Conservation (phyloP, 805 yeast species). For the Candida silvatica region DNA sequence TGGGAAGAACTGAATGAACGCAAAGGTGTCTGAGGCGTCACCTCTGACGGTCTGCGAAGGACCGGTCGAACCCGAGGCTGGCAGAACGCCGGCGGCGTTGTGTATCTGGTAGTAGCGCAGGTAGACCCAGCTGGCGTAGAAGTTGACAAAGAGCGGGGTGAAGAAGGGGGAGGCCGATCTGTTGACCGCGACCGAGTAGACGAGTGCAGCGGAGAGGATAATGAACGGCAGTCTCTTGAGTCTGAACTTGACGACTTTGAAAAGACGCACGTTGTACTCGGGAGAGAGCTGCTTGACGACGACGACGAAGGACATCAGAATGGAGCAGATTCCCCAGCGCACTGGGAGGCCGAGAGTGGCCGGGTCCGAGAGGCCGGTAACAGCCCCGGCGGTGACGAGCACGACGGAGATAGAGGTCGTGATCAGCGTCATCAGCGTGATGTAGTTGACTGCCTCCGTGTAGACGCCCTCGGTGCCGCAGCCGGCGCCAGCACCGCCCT, state of each 20-base stretch:
- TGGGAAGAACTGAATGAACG: conserved; percentile 80
- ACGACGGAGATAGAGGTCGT: conserved; percentile 49
- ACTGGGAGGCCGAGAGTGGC: conserved; percentile 34
- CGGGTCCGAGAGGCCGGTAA: conserved; percentile 27
- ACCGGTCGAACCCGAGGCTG: conserved; percentile 25
- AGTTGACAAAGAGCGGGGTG: conserved; percentile 44
- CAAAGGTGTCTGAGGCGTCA: conserved; percentile 87
- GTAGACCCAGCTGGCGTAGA: conserved; percentile 66
- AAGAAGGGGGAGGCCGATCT: conserved; percentile 39
- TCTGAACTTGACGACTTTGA: conserved; percentile 22
- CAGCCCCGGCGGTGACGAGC: conserved; percentile 16
- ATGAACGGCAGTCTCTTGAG: conserved; percentile 13
- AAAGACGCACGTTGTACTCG: conserved; percentile 42
- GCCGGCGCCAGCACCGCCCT: conserved; percentile 8
- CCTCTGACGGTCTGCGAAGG: conserved; percentile 42
- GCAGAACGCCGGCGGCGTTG: conserved; percentile 21
- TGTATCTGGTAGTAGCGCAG: conserved; percentile 67
- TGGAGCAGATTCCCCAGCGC: conserved; percentile 40
- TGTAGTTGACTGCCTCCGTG: conserved; percentile 39
- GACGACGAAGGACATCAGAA: conserved; percentile 45
- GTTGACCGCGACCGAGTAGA: conserved; percentile 33
- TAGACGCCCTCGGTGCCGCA: conserved; percentile 4
- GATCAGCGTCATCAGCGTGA: conserved; percentile 42
- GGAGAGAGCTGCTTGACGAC: conserved; percentile 52
- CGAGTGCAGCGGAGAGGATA: conserved; percentile 6